Evolutionary conservation across 352 stramenopile genomes (phyloP).

Genomic region (Aphanomyces euteiches): DNA sequence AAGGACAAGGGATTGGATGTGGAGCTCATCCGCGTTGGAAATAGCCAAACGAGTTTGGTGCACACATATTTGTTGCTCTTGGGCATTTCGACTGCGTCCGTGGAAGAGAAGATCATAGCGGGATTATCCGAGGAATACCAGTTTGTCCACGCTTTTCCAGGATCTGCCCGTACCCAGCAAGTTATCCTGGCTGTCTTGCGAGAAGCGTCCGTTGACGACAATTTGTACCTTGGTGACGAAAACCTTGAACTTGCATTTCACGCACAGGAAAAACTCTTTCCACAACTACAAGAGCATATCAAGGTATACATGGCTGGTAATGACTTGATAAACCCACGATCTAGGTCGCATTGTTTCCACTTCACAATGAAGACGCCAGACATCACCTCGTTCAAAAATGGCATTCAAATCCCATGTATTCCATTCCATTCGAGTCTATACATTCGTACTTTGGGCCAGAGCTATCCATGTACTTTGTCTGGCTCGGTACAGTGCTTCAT

Average conservation of each 20-base stretch:
- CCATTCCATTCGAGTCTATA: constrained; percentile 46
- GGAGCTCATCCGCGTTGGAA: constrained; percentile 7
- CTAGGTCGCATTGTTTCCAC: constrained; percentile 43
- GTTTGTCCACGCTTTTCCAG: constrained; percentile 46
- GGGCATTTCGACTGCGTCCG: background rate
- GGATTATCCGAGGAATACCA: constrained; percentile 33
- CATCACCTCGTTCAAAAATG: constrained; percentile 45
- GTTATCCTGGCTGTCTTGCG: constrained; percentile 51
- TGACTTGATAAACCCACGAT: constrained; percentile 12
- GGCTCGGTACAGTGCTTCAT: constrained; percentile 4
- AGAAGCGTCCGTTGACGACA: constrained; percentile 40
- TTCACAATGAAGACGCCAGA: constrained; percentile 56
- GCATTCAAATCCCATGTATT: constrained; percentile 36
- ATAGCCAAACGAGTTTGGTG: background rate
- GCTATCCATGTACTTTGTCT: constrained; percentile 68
- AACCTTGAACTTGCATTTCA: constrained; percentile 37
- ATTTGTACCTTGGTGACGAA: constrained; percentile 39
- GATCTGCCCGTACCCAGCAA: constrained; percentile 52
- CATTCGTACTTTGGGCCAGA: constrained; percentile 62
- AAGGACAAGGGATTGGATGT: constrained; percentile 19
- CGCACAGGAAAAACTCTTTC: constrained; percentile 44
- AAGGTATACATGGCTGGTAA: constrained; percentile 9
- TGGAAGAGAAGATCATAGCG: constrained; percentile 11
- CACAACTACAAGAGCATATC: constrained; percentile 36
- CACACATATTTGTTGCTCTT: constrained; percentile 13